Evolutionary conservation across 2,329 filamentous ascomycete genomes (phyloP).

Genomic region (Aspergillus cejpii): DNA sequence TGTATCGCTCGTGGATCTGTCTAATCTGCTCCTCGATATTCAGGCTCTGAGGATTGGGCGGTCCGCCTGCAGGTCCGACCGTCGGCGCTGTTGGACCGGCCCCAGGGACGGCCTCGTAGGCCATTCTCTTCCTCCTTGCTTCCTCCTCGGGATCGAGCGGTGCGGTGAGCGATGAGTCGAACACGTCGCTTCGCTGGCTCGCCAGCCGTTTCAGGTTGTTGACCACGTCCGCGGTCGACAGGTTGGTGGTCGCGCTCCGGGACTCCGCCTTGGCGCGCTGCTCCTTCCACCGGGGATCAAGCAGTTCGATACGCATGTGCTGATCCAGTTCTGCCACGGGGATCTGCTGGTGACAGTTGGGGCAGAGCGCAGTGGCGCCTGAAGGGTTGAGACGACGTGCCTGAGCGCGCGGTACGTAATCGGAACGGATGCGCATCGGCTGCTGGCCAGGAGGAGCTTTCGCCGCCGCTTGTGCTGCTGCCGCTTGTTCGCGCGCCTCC

Average conservation of each 20-base stretch:
- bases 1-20: conserved; percentile 55
- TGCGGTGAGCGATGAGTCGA: conserved; percentile 55
- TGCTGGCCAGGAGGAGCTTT: conserved; percentile 52
- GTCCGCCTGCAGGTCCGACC: conserved; percentile 25
- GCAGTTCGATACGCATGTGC: conserved; percentile 89
- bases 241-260: conserved; percentile 75
- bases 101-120: conserved; percentile 34
- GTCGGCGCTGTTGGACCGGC: conserved; percentile 23
- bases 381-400: conserved; percentile 61
- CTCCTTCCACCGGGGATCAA: conserved; percentile 93
- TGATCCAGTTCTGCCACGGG: conserved; percentile 80
- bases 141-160: conserved; percentile 67
- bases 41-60: conserved; percentile 42
- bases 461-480: conserved; percentile 72
- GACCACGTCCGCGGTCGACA: conserved; percentile 79
- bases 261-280: conserved; percentile 84
- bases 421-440: conserved; percentile 84
- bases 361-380: conserved; percentile 64
- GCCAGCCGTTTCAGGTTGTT: conserved; percentile 94
- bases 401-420: conserved; percentile 81
- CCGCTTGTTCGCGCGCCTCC: conserved; percentile 54
- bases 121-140: conserved; percentile 67
- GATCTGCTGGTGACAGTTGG: conserved; percentile 87
- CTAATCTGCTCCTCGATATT: conserved; percentile 84
- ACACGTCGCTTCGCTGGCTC: conserved; percentile 79